Evolutionary conservation across 257 asterid genomes (phyloP).

Genomic region (Primulina huaijiensis): DNA sequence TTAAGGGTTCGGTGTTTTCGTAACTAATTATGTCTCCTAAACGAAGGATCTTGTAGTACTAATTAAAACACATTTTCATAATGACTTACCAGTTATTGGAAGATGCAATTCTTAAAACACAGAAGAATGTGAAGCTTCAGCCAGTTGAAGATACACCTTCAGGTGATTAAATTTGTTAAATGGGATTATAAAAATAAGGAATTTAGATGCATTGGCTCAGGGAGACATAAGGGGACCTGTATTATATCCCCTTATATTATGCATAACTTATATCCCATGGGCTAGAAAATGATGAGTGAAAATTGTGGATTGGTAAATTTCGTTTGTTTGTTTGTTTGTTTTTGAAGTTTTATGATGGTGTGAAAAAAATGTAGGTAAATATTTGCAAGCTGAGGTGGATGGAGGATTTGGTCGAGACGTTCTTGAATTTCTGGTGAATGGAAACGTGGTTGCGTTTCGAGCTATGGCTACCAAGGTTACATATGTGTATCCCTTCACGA

Average conservation of each 20-base stretch:
- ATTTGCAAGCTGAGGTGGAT: slow-evolving; percentile 81
- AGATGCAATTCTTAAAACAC: slow-evolving; percentile 70
- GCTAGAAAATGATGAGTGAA: not conserved
- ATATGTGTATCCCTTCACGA: slow-evolving; percentile 82
- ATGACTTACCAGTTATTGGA: slow-evolving; percentile 51
- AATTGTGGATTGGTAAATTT: not conserved
- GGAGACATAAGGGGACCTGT: not conserved
- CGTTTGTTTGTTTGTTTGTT: not conserved
- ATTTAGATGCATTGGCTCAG: not conserved
- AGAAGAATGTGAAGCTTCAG: slow-evolving; percentile 72
- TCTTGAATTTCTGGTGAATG: slow-evolving; percentile 70
- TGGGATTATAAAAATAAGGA: not conserved
- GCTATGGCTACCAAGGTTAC: slow-evolving; percentile 88
- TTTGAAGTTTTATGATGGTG: not conserved
- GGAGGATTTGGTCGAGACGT: slow-evolving; percentile 92
- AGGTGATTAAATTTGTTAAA: slow-evolving; percentile 32
- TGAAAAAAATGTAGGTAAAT: slow-evolving; percentile 49
- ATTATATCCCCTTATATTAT: too few species aligned
- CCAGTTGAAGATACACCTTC: slow-evolving; percentile 59
- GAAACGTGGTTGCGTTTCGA: slow-evolving; percentile 63
- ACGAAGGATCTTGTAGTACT: slow-evolving; percentile 3
- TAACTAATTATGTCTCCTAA: not conserved
- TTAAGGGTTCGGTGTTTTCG: not conserved
- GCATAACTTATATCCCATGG: not conserved
- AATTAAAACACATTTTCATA: not conserved